Evolutionary conservation across 2,329 filamentous ascomycete species (phyloP).

Genomic region (Cytospora leucostoma): DNA sequence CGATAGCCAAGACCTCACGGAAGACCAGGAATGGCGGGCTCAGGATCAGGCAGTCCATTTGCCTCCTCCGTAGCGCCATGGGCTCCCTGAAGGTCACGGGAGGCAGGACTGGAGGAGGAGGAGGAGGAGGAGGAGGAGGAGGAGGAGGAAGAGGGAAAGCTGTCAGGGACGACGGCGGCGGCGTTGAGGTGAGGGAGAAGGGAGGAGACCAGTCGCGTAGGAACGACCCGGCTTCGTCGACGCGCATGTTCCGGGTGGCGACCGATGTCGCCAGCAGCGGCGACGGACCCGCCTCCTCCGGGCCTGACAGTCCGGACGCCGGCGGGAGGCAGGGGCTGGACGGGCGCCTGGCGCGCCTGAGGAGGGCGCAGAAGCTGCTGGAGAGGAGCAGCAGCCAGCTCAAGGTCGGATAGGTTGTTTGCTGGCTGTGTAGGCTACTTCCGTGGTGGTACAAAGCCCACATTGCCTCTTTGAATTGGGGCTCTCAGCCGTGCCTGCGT

Average conservation of each 20-base stretch:
- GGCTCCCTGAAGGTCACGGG: background rate
- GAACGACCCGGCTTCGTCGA: constrained; percentile 10
- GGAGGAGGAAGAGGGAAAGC: too few relatives aligned
- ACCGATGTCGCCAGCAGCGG: constrained; percentile 26
- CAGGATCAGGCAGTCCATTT: background rate
- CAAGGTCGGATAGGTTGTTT: background rate
- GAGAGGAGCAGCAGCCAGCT: constrained; percentile 22
- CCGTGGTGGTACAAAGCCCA: background rate
- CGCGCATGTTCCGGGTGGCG: constrained; percentile 26
- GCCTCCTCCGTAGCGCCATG: background rate
- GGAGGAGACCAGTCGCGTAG: background rate
- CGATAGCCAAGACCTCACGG: too few relatives aligned
- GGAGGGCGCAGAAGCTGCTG: constrained; percentile 32
- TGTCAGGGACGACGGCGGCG: background rate
- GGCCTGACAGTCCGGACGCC: background rate
- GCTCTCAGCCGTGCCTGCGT: background rate
- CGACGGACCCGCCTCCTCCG: constrained; percentile 14
- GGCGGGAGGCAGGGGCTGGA: constrained; percentile 28
- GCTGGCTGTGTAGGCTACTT: too few relatives aligned
- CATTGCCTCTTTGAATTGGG: background rate
- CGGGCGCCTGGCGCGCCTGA: constrained; percentile 31
- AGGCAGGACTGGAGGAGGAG: background rate
- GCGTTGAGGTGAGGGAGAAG: background rate
- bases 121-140: too few relatives aligned
- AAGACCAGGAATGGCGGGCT: too few relatives aligned